Evolutionary conservation across 208 protist species (phyloP).

Genomic region (Trichomonas gallinae): DNA sequence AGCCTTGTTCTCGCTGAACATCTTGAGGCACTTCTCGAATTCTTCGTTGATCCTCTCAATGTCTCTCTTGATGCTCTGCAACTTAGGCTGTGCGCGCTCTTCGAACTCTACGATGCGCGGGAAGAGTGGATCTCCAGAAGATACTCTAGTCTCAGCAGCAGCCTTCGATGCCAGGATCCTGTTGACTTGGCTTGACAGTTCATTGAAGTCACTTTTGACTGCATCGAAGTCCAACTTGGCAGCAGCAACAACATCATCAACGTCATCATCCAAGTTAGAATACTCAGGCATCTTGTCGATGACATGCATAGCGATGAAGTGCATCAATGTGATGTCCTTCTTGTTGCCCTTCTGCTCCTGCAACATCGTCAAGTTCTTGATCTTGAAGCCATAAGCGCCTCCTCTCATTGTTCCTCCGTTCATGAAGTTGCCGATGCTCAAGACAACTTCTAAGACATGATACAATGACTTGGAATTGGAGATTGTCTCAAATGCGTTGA

Average conservation of each 20-base stretch:
- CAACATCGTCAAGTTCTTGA: neutral
- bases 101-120: neutral
- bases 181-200: neutral
- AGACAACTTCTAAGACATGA: neutral
- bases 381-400: neutral
- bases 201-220: neutral
- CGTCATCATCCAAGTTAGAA: neutral
- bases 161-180: neutral
- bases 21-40: neutral
- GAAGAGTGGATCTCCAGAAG: neutral
- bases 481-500: neutral
- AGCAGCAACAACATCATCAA: neutral
- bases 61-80: neutral
- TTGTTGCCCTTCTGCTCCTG: neutral
- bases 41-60: neutral
- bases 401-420: neutral
- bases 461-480: neutral
- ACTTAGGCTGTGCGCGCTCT: neutral
- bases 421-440: neutral
- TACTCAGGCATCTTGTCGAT: neutral
- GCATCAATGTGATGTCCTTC: neutral
- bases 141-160: neutral
- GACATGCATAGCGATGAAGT: neutral
- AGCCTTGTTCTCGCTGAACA: neutral
- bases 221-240: neutral